Conservation (phyloP, 495 filamentous ascomycete genomes). For the Pseudomonodictys pantanalensis region DNA sequence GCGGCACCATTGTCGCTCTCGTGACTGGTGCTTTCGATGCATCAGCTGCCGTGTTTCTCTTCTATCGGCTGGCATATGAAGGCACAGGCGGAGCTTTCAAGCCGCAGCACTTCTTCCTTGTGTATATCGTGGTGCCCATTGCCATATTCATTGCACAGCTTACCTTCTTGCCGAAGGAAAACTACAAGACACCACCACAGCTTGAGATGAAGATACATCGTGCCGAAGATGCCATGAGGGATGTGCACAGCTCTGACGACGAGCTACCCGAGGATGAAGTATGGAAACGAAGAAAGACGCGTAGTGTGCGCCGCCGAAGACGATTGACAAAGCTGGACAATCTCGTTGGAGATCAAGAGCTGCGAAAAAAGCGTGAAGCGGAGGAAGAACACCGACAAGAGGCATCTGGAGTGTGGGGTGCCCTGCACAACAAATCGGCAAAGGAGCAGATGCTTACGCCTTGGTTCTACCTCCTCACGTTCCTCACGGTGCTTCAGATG, state of each 20-base stretch:
- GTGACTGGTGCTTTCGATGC: constrained; percentile 88
- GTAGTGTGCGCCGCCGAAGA: constrained; percentile 59
- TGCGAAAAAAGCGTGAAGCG: constrained; percentile 51
- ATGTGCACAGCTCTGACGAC: constrained; percentile 46
- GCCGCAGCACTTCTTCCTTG: constrained; percentile 67
- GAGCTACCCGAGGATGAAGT: constrained; percentile 35
- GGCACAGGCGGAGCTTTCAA: constrained; percentile 58
- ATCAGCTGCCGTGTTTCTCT: constrained; percentile 78
- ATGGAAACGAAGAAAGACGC: constrained; percentile 45
- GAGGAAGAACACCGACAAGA: constrained; percentile 56
- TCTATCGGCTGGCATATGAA: constrained; percentile 74
- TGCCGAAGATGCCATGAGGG: constrained; percentile 40
- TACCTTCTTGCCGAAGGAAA: constrained; percentile 69
- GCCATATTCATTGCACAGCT: constrained; percentile 67
- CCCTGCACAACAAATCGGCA: constrained; percentile 72
- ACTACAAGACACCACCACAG: constrained; percentile 82
- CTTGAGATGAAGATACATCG: constrained; percentile 68
- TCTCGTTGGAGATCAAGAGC: constrained; percentile 61
- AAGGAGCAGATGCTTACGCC: constrained; percentile 70
- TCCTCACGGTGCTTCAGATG: constrained; percentile 92
- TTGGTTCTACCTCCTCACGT: constrained; percentile 82
- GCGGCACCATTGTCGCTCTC: constrained; percentile 78
- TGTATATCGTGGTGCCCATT: constrained; percentile 71
- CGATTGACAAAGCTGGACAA: constrained; percentile 68
- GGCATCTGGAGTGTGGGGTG: constrained; percentile 76